A percentile compares a stretch with the other conserved stretches of the same genome.
Conservation (phyloP, 352 stramenopile species). For the Globisporangium paroecandrum region DNA sequence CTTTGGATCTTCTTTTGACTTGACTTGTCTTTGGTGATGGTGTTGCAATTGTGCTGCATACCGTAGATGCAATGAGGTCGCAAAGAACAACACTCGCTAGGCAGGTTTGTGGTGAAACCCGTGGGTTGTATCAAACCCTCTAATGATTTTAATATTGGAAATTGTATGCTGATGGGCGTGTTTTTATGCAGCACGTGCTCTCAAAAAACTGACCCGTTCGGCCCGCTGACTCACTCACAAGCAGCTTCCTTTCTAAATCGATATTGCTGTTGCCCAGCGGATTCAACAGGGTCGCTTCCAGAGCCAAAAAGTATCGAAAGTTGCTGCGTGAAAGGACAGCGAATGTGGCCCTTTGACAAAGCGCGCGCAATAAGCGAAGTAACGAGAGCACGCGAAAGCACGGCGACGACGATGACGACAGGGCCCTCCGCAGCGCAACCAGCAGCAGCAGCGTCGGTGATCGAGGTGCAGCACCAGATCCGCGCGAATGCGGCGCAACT, state of each 20-base stretch:
- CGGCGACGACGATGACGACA: conserved; percentile 1
- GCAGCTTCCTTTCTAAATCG: background rate
- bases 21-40: conserved; percentile 1
- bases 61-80: background rate
- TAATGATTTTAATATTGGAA: background rate
- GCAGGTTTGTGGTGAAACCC: background rate
- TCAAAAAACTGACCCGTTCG: background rate
- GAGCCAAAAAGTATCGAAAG: conserved; percentile 7
- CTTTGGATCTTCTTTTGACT: background rate
- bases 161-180: background rate
- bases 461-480: conserved; percentile 83
- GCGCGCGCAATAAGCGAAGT: background rate
- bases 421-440: background rate
- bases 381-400: background rate
- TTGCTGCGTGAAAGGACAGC: background rate
- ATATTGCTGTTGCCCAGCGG: background rate
- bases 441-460: conserved; percentile 21
- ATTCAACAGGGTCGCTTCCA: background rate
- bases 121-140: background rate
- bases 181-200: conserved; percentile 6
- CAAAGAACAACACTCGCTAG: background rate
- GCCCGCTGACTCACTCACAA: background rate
- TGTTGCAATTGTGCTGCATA: conserved; percentile 9
- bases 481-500: conserved; percentile 70
- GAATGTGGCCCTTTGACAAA: background rate